These are phyloP conservation scores for Allium sativum DNA, from an alignment of 106 monocot genomes.

Conservation along the genomic window DNA sequence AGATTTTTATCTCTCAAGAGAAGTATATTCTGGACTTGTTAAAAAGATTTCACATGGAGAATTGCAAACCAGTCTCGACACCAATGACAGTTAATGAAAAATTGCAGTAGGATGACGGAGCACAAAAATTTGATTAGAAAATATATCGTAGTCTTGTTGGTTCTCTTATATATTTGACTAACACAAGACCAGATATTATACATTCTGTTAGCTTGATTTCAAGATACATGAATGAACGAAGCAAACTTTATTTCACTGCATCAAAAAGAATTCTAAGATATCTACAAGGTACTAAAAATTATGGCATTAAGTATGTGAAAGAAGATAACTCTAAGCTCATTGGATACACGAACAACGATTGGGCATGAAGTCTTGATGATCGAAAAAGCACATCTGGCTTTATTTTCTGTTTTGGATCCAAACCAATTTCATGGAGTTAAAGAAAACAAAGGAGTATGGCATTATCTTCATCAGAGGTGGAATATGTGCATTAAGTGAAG, in stretches of 20 bases:
- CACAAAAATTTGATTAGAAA: neutral
- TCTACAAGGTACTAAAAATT: conserved; percentile 1
- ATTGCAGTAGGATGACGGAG: neutral
- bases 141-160: neutral
- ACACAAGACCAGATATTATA: conserved; percentile 3
- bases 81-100: neutral
- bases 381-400: conserved; percentile 2
- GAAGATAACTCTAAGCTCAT: neutral
- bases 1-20: conserved; percentile 1
- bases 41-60: neutral
- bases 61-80: neutral
- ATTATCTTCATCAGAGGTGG: conserved; percentile 1
- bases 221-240: neutral
- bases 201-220: neutral
- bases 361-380: conserved; percentile 7
- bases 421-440: conserved; percentile 1
- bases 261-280: conserved; percentile 2
- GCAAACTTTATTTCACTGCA: neutral
- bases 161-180: neutral
- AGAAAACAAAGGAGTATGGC: conserved; percentile 1
- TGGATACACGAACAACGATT: conserved; percentile 2
- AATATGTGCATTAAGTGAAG: neutral
- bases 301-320: neutral
- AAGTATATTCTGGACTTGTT: neutral
- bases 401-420: neutral